Conservation (phyloP, 345 rosid species). For the Moricandia moricandioides region DNA sequence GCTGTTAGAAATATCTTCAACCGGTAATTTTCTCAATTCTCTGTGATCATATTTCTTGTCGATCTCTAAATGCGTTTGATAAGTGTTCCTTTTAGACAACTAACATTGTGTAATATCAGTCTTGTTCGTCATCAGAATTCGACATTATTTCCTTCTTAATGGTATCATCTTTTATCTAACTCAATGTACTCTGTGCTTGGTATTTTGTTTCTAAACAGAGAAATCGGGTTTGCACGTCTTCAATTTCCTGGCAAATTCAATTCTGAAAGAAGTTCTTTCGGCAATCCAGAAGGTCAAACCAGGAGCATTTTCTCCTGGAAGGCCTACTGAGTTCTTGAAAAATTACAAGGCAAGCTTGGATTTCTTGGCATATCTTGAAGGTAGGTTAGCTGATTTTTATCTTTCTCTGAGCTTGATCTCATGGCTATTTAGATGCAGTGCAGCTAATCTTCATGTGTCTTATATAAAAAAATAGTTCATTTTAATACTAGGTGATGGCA, state of each 20-base stretch:
- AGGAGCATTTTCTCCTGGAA: conserved; percentile 98
- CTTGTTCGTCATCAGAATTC: too few relatives aligned
- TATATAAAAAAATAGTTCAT: not conserved
- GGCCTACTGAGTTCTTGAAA: conserved; percentile 84
- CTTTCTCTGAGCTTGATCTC: conserved; percentile 7
- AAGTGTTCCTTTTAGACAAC: too few relatives aligned
- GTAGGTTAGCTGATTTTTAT: conserved; percentile 44
- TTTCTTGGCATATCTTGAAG: conserved; percentile 90
- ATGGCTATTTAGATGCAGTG: conserved; percentile 20
- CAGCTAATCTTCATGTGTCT: conserved; percentile 12
- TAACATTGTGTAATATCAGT: too few relatives aligned
- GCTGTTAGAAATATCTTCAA: conserved; percentile 76
- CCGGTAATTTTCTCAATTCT: conserved; percentile 47
- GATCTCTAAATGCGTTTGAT: too few relatives aligned
- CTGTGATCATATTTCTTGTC: too few relatives aligned
- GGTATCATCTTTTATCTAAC: too few relatives aligned
- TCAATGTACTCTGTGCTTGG: conserved; percentile 13
- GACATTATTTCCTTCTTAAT: too few relatives aligned
- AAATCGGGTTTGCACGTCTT: conserved; percentile 94
- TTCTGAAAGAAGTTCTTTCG: conserved; percentile 82
- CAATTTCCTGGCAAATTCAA: conserved; percentile 92
- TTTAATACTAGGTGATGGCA: not conserved
- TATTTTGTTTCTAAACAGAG: conserved; percentile 48
- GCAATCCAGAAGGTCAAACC: conserved; percentile 93
- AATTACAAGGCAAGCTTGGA: conserved; percentile 90